These are phyloP conservation scores for Gloeophyllum trabeum DNA, from an alignment of 768 basidiomycete genomes.

Conservation along the genomic window DNA sequence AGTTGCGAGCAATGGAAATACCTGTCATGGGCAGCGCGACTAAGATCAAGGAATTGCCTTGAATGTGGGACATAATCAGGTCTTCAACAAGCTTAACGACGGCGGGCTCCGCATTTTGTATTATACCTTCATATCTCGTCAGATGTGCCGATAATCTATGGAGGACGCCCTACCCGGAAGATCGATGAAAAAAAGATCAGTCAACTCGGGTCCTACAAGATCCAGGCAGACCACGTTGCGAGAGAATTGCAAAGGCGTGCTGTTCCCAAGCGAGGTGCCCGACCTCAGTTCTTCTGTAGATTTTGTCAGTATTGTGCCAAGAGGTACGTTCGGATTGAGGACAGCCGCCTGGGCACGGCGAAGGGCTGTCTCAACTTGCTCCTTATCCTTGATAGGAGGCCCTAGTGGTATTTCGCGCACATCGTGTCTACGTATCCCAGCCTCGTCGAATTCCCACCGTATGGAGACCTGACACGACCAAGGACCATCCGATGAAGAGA, in stretches of 20 bases:
- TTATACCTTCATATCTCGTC: no score
- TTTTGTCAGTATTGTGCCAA: conserved; percentile 12
- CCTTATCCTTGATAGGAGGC: conserved; percentile 23
- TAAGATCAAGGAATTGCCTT: conserved; percentile 34
- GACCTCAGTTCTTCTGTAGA: neutral
- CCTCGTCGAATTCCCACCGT: conserved; percentile 24
- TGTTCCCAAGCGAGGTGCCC: neutral
- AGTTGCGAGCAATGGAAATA: conserved; percentile 7
- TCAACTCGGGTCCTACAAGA: conserved; percentile 12
- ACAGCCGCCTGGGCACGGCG: conserved; percentile 52
- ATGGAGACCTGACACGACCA: conserved; percentile 30
- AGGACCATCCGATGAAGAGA: conserved; percentile 9
- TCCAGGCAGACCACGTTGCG: conserved; percentile 17
- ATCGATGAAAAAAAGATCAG: conserved; percentile 16
- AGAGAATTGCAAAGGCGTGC: conserved; percentile 10
- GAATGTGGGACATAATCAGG: conserved; percentile 31
- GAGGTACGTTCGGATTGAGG: conserved; percentile 29
- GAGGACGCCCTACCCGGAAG: conserved; percentile 15
- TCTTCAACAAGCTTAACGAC: conserved; percentile 28
- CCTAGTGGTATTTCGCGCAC: conserved; percentile 30
- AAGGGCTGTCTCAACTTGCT: conserved; percentile 37
- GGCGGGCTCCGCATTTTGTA: conserved; percentile 29
- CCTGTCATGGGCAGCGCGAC: conserved; percentile 37
- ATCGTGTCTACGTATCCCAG: conserved; percentile 15
- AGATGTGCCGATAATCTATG: no score